These are phyloP conservation scores for Syzygium oleosum DNA, from an alignment of 345 rosid genomes.

Conservation along the genomic window DNA sequence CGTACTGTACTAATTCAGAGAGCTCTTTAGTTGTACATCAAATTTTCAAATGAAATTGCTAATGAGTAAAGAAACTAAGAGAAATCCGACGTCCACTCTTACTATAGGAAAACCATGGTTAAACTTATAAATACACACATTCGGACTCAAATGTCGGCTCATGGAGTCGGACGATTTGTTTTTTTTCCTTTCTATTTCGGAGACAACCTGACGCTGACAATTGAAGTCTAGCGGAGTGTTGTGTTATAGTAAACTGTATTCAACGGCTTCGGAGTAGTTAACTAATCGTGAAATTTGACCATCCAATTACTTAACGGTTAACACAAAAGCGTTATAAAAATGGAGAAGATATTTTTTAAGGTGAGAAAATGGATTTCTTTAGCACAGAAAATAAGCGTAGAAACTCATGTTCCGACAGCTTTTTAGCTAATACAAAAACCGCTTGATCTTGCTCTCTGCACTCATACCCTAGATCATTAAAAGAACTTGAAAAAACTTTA, in stretches of 20 bases:
- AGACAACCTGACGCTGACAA: not conserved
- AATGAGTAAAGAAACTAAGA: not conserved
- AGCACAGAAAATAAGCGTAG: not conserved
- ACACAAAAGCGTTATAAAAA: not conserved
- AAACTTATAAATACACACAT: not conserved
- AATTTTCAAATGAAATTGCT: not conserved
- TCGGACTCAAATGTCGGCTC: not conserved
- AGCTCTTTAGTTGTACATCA: not conserved
- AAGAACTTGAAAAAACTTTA: not conserved
- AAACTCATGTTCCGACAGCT: not conserved
- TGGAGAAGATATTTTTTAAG: not conserved
- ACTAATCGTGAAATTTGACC: not conserved
- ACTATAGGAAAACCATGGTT: not conserved
- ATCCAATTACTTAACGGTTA: not conserved
- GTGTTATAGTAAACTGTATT: not conserved
- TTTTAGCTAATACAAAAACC: not conserved
- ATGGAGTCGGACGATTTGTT: not conserved
- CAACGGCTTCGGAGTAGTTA: not conserved
- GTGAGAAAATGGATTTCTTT: not conserved
- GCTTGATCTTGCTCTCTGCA: not conserved
- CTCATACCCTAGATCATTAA: not conserved
- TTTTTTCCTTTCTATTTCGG: not conserved
- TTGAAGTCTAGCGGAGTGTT: not conserved
- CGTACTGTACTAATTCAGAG: not conserved
- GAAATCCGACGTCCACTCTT: not conserved